phyloP scores from a whole-genome alignment of 192 early-diverging fungal genomes.

The Mortierella alpina region DNA sequence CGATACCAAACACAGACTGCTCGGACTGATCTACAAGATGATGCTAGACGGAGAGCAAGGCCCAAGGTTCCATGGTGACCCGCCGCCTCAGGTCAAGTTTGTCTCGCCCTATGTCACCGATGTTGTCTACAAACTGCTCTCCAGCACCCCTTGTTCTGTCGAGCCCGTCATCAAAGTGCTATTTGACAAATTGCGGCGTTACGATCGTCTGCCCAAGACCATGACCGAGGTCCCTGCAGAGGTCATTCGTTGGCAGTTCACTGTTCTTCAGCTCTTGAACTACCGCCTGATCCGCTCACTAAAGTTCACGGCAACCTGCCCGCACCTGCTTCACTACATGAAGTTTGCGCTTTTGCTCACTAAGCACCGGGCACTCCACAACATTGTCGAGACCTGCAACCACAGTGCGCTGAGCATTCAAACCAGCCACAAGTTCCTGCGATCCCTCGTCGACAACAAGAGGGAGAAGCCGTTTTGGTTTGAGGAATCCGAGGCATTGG shows the following conservation, averaged over 20 bases:
- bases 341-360: slow-evolving; percentile 73
- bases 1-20: slow-evolving; percentile 70
- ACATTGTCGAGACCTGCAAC: slow-evolving; percentile 70
- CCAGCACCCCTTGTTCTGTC: slow-evolving; percentile 77
- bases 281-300: slow-evolving; percentile 78
- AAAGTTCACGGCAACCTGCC: slow-evolving; percentile 75
- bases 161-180: slow-evolving; percentile 79
- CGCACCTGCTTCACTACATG: slow-evolving; percentile 75
- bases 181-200: slow-evolving; percentile 75
- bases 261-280: slow-evolving; percentile 78
- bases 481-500: slow-evolving; percentile 70
- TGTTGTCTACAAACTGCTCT: slow-evolving; percentile 80
- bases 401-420: slow-evolving; percentile 76
- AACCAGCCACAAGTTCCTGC: slow-evolving; percentile 70
- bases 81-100: slow-evolving; percentile 64
- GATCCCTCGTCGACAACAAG: slow-evolving; percentile 63
- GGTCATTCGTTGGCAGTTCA: slow-evolving; percentile 75
- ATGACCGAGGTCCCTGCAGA: slow-evolving; percentile 40
- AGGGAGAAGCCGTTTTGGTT: slow-evolving; percentile 69
- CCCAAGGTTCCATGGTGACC: slow-evolving; percentile 65
- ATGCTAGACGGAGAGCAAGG: slow-evolving; percentile 74
- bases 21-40: slow-evolving; percentile 79
- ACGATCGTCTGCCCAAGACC: slow-evolving; percentile 71
- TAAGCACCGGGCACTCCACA: slow-evolving; percentile 74
- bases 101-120: slow-evolving; percentile 81